Percentiles rank a stretch among this genome's conserved stretches.
Conservation (phyloP, 345 rosid species). For the Heritiera fomes region DNA sequence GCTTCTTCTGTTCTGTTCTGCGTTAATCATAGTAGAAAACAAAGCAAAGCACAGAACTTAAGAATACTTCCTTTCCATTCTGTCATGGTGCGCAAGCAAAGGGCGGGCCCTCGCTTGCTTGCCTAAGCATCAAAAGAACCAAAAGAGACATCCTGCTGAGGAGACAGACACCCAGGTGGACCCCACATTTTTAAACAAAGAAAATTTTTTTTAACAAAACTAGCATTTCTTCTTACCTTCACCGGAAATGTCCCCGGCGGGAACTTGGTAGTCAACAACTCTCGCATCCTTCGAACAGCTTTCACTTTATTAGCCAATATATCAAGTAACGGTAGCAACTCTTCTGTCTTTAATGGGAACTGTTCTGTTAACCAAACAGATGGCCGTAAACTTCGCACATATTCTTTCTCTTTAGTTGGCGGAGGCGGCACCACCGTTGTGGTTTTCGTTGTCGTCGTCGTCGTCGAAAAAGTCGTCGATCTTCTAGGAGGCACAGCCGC, state of each 20-base stretch:
- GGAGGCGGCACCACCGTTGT: constrained; percentile 38
- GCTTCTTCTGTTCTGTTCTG: constrained; percentile 21
- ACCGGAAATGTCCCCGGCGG: constrained; percentile 98
- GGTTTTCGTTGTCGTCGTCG: not conserved
- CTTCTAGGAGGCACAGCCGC: constrained; percentile 36
- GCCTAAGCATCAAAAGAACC: constrained; percentile 33
- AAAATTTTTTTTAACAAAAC: not conserved
- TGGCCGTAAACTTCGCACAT: constrained; percentile 71
- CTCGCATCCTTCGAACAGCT: constrained; percentile 91
- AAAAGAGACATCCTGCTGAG: constrained; percentile 12
- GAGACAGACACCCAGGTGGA: constrained; percentile 17
- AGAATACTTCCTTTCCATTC: too few species aligned
- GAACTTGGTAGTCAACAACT: constrained; percentile 88
- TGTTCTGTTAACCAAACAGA: constrained; percentile 96
- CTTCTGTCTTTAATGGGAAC: constrained; percentile 90
- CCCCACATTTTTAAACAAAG: not conserved
- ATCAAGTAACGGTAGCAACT: constrained; percentile 85
- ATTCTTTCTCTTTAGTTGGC: constrained; percentile 84
- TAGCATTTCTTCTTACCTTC: constrained; percentile 51
- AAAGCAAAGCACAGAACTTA: not conserved
- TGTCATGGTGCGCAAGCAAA: not conserved
- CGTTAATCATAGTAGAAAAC: constrained; percentile 23
- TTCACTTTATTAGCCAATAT: constrained; percentile 92
- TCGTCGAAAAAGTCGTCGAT: constrained; percentile 32
- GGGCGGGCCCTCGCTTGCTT: not conserved